Percentiles rank a stretch among this genome's conserved stretches.
These are phyloP conservation scores for Beauveria scarabaeidicola DNA, from an alignment of 2,329 filamentous ascomycete species.

Conservation along the genomic window DNA sequence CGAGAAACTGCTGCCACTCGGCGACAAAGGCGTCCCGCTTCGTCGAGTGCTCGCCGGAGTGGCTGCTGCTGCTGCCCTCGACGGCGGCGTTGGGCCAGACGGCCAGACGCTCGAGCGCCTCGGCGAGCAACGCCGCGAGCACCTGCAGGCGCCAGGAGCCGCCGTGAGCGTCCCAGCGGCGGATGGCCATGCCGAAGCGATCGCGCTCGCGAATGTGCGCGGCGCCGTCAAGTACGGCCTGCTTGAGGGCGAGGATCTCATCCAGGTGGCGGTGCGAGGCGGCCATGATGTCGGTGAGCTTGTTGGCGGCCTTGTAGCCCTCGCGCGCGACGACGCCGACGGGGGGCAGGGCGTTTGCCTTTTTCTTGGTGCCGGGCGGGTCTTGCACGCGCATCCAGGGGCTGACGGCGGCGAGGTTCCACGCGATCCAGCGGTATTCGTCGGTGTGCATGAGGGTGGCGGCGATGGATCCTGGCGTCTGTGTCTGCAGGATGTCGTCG, in stretches of 20 bases:
- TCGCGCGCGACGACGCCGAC: constrained; percentile 53
- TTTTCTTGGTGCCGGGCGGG: constrained; percentile 36
- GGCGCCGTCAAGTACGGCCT: constrained; percentile 38
- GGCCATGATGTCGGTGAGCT: constrained; percentile 58
- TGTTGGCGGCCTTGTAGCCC: constrained; percentile 73
- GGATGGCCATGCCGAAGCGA: constrained; percentile 64
- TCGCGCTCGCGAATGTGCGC: constrained; percentile 47
- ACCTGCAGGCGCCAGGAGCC: constrained; percentile 65
- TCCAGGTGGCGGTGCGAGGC: constrained; percentile 53
- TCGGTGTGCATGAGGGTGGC: constrained; percentile 50
- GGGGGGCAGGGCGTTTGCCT: constrained; percentile 42
- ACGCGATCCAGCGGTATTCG: constrained; percentile 63
- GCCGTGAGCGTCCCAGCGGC: constrained; percentile 55
- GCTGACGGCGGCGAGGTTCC: constrained; percentile 65
- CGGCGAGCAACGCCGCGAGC: constrained; percentile 57
- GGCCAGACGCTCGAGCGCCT: constrained; percentile 39
- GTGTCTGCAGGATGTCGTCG: constrained; percentile 36
- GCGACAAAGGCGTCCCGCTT: constrained; percentile 37
- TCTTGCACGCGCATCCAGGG: constrained; percentile 57
- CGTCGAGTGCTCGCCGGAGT: constrained; percentile 14
- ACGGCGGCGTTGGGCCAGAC: constrained; percentile 20
- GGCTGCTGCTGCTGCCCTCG: not conserved
- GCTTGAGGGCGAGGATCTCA: constrained; percentile 56
- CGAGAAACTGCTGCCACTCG: constrained; percentile 47
- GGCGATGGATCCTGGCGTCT: constrained; percentile 39